Conservation (phyloP, 2,329 filamentous ascomycete genomes). For the Helotiales sp. region DNA sequence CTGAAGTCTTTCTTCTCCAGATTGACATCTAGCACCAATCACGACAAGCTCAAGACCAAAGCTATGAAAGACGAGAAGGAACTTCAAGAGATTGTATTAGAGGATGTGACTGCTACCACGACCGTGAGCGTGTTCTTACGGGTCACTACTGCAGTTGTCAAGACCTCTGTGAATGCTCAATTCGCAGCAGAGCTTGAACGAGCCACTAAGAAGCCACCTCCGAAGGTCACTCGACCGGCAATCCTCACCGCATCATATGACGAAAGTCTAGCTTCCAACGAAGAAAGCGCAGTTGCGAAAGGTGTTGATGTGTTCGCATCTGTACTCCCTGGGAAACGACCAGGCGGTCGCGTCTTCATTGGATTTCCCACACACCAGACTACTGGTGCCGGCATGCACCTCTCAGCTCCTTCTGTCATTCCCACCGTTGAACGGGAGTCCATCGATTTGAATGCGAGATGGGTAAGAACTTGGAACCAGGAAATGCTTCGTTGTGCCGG, state of each 20-base stretch:
- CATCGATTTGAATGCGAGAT: constrained; percentile 93
- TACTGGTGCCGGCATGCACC: constrained; percentile 88
- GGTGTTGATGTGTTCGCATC: constrained; percentile 82
- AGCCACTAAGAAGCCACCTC: constrained; percentile 95
- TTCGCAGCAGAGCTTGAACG: constrained; percentile 88
- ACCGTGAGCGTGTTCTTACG: constrained; percentile 84
- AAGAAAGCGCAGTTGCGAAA: constrained; percentile 49
- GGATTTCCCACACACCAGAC: constrained; percentile 98
- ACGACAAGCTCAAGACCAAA: constrained; percentile 52
- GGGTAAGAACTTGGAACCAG: constrained; percentile 92
- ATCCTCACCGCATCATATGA: constrained; percentile 92
- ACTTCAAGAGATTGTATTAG: constrained; percentile 60
- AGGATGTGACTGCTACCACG: constrained; percentile 70
- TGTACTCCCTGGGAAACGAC: constrained; percentile 82
- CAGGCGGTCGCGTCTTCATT: constrained; percentile 86
- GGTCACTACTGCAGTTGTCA: constrained; percentile 80
- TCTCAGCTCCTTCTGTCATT: constrained; percentile 94
- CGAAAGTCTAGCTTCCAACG: constrained; percentile 62
- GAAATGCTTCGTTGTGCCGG: constrained; percentile 91
- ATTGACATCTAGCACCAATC: constrained; percentile 60
- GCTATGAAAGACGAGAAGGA: constrained; percentile 62
- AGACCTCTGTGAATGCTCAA: constrained; percentile 69
- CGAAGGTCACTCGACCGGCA: constrained; percentile 80
- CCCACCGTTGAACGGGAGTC: constrained; percentile 96
- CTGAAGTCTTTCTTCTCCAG: constrained; percentile 79